Evolutionary conservation across 2,329 filamentous ascomycete species (phyloP).

Genomic region (Stagonosporopsis rhizophila): DNA sequence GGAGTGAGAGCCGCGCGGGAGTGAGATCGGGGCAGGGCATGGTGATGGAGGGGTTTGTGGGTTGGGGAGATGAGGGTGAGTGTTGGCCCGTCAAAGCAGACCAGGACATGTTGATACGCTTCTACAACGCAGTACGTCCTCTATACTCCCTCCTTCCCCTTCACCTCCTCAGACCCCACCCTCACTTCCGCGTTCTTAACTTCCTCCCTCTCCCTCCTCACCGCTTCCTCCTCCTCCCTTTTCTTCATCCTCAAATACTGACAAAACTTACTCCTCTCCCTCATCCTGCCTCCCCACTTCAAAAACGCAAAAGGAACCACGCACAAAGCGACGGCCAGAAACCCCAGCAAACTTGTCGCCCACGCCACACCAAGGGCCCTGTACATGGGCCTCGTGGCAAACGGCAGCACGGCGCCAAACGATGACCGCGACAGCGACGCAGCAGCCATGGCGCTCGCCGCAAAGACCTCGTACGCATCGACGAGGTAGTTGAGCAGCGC

Average conservation of each 20-base stretch:
- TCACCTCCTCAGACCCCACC: conserved; percentile 5
- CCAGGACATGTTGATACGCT: too few species aligned
- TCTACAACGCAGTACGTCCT: too few species aligned
- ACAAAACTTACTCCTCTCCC: conserved; percentile 67
- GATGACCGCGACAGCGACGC: conserved; percentile 80
- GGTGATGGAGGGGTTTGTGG: too few species aligned
- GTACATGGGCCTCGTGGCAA: conserved; percentile 66
- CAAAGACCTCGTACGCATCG: conserved; percentile 75
- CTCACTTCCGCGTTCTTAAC: conserved; percentile 1
- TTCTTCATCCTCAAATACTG: conserved; percentile 59
- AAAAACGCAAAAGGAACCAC: conserved; percentile 67
- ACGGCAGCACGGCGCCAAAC: conserved; percentile 71
- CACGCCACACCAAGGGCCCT: conserved; percentile 72
- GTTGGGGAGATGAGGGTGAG: too few species aligned
- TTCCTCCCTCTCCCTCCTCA: conserved; percentile 27
- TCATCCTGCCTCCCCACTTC: conserved; percentile 61
- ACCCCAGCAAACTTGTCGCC: conserved; percentile 62
- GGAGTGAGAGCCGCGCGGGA: too few species aligned
- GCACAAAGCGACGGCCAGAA: conserved; percentile 58
- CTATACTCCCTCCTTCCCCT: conserved; percentile 25
- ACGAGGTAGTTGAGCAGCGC: conserved; percentile 66
- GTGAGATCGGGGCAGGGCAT: too few species aligned
- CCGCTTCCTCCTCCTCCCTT: conserved; percentile 36
- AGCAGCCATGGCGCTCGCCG: conserved; percentile 79
- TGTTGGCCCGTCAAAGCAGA: too few species aligned